These are phyloP conservation scores for Neocucurbitaria cava DNA, from an alignment of 2,329 filamentous ascomycete species.

Conservation along the genomic window DNA sequence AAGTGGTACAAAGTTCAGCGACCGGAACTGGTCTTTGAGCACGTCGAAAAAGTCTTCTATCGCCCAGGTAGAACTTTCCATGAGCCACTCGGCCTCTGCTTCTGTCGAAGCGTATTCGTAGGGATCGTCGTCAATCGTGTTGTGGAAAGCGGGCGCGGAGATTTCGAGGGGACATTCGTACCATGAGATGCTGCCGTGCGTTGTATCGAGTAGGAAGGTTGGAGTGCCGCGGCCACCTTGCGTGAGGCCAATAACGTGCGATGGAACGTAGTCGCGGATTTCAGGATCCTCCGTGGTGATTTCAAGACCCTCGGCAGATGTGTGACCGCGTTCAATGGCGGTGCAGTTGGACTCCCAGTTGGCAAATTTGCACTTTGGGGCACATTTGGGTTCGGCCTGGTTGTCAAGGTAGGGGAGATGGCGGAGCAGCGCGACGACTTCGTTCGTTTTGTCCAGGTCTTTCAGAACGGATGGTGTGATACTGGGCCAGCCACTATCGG, in stretches of 20 bases:
- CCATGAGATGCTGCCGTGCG: constrained; percentile 9
- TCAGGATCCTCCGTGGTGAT: not conserved
- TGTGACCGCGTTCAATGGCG: not conserved
- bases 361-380: constrained; percentile 1
- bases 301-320: not conserved
- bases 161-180: constrained; percentile 4
- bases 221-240: not conserved
- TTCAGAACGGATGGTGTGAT: not conserved
- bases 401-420: constrained; percentile 13
- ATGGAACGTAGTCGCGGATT: not conserved
- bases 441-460: constrained; percentile 7
- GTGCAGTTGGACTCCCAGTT: not conserved
- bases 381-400: not conserved
- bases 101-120: constrained; percentile 2
- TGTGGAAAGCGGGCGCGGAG: not conserved
- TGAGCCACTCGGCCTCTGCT: constrained; percentile 11
- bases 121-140: constrained; percentile 2
- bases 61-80: constrained; percentile 7
- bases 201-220: constrained; percentile 9
- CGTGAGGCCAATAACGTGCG: constrained; percentile 9
- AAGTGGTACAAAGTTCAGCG: constrained; percentile 10
- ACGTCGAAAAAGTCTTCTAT: constrained; percentile 15
- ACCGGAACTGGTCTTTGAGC: constrained; percentile 7
- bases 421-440: constrained; percentile 12
- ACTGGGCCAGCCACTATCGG: constrained; percentile 1